Evolutionary conservation across 225 moss, liverwort and hornwort species (phyloP).

Genomic region (Rhytidiadelphus loreus): DNA sequence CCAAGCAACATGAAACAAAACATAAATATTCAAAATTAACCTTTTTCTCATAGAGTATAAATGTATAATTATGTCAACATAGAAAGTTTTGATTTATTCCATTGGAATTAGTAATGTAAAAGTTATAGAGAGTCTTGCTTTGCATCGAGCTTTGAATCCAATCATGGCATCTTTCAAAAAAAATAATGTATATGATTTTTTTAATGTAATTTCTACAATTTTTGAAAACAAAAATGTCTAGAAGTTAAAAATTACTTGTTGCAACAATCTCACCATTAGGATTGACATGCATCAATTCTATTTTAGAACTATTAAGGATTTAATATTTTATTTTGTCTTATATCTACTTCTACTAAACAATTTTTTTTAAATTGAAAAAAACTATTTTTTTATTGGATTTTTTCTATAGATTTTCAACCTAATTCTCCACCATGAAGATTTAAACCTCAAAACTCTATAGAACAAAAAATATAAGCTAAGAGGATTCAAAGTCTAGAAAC

Average conservation of each 20-base stretch:
- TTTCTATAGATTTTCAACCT: neutral
- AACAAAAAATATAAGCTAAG: neutral
- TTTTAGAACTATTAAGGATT: neutral
- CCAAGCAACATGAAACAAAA: rapidly evolving
- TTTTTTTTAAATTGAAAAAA: neutral
- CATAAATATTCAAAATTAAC: rapidly evolving
- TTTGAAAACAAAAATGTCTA: neutral
- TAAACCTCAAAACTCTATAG: neutral
- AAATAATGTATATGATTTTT: too few species aligned
- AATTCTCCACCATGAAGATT: neutral
- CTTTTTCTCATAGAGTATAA: neutral
- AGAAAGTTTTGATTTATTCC: neutral
- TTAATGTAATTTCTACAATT: neutral
- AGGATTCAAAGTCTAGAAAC: too few species aligned
- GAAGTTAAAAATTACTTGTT: neutral
- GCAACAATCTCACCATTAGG: neutral
- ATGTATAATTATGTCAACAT: neutral
- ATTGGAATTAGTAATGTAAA: neutral
- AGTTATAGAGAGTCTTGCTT: neutral
- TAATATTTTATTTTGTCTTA: neutral
- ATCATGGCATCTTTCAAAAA: rapidly evolving
- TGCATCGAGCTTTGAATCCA: too few species aligned
- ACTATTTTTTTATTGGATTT: neutral
- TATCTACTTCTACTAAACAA: neutral
- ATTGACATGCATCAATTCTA: neutral